A percentile compares a stretch with the other conserved stretches of the same genome.
These are phyloP conservation scores for Fusarium illudens DNA, from an alignment of 2,329 filamentous ascomycete genomes.

Conservation along the genomic window DNA sequence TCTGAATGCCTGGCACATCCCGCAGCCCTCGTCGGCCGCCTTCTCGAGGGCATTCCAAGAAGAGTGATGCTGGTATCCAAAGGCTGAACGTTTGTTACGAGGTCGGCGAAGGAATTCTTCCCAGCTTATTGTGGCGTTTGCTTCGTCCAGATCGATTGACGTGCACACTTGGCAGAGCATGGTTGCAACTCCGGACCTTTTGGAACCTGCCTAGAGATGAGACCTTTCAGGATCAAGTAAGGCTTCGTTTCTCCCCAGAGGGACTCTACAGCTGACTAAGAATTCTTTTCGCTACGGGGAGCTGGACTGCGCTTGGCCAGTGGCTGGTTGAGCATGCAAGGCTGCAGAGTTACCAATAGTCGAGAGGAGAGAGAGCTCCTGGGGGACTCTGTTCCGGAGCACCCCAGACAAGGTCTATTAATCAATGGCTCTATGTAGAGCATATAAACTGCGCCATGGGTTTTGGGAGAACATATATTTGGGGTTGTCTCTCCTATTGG, in stretches of 20 bases:
- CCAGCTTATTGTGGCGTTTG: neutral
- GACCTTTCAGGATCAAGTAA: neutral
- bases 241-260: neutral
- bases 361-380: too few species aligned
- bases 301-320: neutral
- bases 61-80: neutral
- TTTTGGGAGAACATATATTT: too few species aligned
- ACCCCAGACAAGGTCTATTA: too few species aligned
- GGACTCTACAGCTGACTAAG: neutral
- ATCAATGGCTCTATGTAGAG: too few species aligned
- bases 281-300: neutral
- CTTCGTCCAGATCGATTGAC: neutral
- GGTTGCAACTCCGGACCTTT: neutral
- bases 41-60: neutral
- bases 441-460: too few species aligned
- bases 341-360: too few species aligned
- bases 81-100: neutral
- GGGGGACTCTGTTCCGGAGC: too few species aligned
- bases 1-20: neutral
- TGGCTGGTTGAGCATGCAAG: neutral
- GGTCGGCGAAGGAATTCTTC: neutral
- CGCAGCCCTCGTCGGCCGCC: neutral
- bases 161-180: neutral
- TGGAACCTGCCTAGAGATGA: rapidly evolving
- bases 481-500: too few species aligned